Evolutionary conservation across 1,139 yeast genomes (phyloP), one percentile per base, ranked within the genome.

Genomic region (Taphrina sp.): DNA sequence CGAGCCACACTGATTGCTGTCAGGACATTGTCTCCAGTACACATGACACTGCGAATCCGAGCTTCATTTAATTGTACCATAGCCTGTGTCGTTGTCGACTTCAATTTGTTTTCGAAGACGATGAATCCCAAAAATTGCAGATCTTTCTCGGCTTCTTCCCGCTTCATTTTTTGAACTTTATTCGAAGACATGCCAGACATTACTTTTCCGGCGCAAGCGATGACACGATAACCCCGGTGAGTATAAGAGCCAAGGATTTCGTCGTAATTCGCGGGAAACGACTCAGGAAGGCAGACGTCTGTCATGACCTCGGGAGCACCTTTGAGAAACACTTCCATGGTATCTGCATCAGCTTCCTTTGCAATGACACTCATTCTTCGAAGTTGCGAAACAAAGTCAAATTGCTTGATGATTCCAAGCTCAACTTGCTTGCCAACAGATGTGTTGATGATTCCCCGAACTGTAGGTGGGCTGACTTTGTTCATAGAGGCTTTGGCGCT

Each of bases 221-320:
- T 92, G 1, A 92, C 96, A 67, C 99, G 80, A 67, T 82, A 89
- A 0, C 99, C 99, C 54, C 82, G 80, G 66, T 89, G 96, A 0
- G 98, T 92, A 67, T 92, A 94, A 59, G 82, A 77, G 64, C 87
- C 84, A 38, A 94, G 74, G 20, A 85, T 67, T 39, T 84, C 85
- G 23, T 84, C 84, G 67, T 79, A 94, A 65, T 89, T 79, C 1
- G 69, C 67, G 0, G 99, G 98, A 42, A 94, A 70, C 0, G 90
- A 73, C 19, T 78, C 80, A 1, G 81, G 79, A 16, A 73, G 72
- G 70, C 98, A 92, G 37, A 92, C 80, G 26, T 82, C 85, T 34
- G 77, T 74, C 77, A 92, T 86, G n/a, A 90, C 87, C 68, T 92
- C 99, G 0, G 99, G 99, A 0, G 99, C 98, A 52, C 99, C 99